These are phyloP conservation scores for Chara braunii DNA, from an alignment of 139 green algal genomes.

Conservation along the genomic window DNA sequence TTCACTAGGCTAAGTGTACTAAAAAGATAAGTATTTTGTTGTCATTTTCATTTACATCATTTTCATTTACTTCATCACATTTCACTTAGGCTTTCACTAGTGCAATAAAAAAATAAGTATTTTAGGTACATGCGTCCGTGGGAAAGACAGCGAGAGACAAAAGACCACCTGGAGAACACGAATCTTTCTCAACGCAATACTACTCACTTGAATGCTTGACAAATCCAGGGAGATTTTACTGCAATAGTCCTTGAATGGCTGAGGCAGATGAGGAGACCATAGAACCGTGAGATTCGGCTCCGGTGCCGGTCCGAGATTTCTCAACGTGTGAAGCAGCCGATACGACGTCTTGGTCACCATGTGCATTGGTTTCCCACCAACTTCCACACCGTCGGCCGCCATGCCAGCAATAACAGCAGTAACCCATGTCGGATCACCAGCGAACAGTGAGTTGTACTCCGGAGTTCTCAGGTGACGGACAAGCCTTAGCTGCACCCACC, in stretches of 20 bases:
- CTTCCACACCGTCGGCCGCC: slow-evolving; percentile 34
- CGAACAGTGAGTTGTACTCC: slow-evolving; percentile 73
- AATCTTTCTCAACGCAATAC: not conserved
- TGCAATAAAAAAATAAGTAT: too few relatives aligned
- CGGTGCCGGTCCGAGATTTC: slow-evolving; percentile 60
- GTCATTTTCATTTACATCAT: too few relatives aligned
- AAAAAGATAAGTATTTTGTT: too few relatives aligned
- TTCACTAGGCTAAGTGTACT: too few relatives aligned
- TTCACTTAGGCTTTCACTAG: too few relatives aligned
- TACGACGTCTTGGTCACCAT: slow-evolving; percentile 68
- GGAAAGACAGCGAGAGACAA: too few relatives aligned
- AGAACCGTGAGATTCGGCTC: slow-evolving; percentile 72
- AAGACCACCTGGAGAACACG: too few relatives aligned
- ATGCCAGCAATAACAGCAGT: slow-evolving; percentile 58
- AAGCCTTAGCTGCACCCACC: slow-evolving; percentile 13
- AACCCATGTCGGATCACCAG: slow-evolving; percentile 69
- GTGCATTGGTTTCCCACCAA: slow-evolving; percentile 16
- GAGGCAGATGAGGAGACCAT: slow-evolving; percentile 54
- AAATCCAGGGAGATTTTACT: slow-evolving; percentile 25
- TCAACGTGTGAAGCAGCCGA: slow-evolving; percentile 60
- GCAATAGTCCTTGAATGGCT: slow-evolving; percentile 62
- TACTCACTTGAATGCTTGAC: slow-evolving; percentile 31
- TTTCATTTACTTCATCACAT: too few relatives aligned
- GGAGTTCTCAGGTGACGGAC: slow-evolving; percentile 61
- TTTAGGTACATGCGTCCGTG: too few relatives aligned